phyloP scores from a whole-genome alignment of 805 yeast species.

The Yamadazyma sp. region DNA sequence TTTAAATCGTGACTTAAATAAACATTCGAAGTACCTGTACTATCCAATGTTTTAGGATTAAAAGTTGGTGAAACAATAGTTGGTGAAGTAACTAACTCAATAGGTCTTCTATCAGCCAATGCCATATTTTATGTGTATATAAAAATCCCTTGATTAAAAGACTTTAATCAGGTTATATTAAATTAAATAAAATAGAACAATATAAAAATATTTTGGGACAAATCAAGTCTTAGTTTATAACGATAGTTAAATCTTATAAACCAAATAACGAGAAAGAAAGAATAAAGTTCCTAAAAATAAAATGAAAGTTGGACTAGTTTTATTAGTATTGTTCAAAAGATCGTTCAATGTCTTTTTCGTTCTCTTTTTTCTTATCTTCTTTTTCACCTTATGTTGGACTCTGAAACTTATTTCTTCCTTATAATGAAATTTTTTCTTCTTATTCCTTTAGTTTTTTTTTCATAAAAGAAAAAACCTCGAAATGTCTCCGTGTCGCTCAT shows the following conservation, averaged over 20 bases:
- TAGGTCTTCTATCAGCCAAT: slow-evolving; percentile 64
- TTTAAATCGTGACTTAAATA: slow-evolving; percentile 2
- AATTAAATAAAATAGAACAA: no score
- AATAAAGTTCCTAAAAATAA: slow-evolving; percentile 10
- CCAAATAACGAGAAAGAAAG: slow-evolving; percentile 9
- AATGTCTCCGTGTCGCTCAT: no score
- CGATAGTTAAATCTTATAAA: slow-evolving; percentile 17
- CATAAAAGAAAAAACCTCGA: no score
- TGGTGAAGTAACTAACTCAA: slow-evolving; percentile 46
- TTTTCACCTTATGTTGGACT: no score
- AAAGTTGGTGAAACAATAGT: slow-evolving; percentile 42
- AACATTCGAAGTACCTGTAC: slow-evolving; percentile 5
- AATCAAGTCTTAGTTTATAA: slow-evolving; percentile 9
- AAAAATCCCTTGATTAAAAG: no score
- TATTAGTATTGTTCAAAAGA: slow-evolving; percentile 2
- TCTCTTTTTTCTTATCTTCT: no score
- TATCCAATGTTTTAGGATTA: slow-evolving; percentile 25
- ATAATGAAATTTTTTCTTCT: no score
- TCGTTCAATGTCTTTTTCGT: no score
- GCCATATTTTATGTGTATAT: slow-evolving; percentile 52
- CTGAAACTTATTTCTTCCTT: no score
- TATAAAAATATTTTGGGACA: no score
- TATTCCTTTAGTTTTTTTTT: no score
- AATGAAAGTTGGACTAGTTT: slow-evolving; percentile 8
- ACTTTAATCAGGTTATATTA: no score